phyloP scores from a whole-genome alignment of 345 rosid genomes.

The Iberis pinnata region DNA sequence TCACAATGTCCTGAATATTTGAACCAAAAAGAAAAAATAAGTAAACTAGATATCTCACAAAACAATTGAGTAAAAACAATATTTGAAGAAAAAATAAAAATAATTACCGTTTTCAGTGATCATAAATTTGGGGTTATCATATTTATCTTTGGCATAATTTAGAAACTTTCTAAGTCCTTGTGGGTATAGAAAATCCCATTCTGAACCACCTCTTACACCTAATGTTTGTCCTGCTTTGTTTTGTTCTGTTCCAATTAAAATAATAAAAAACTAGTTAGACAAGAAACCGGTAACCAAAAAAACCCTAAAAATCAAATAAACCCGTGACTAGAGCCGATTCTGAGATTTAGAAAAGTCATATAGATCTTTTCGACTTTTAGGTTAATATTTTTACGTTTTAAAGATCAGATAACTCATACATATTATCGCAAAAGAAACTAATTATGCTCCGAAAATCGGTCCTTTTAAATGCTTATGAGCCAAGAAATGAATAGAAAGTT shows the following conservation, averaged over 20 bases:
- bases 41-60: neutral
- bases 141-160: conserved; percentile 33
- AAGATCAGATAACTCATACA: too few species aligned
- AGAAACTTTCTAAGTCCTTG: conserved; percentile 39
- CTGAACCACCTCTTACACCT: conserved; percentile 33
- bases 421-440: too few species aligned
- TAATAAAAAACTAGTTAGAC: conserved; percentile 10
- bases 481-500: neutral
- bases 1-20: conserved; percentile 29
- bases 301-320: neutral
- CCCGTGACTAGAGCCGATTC: too few species aligned
- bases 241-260: conserved; percentile 16
- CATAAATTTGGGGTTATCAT: conserved; percentile 37
- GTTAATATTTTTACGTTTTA: too few species aligned
- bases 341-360: too few species aligned
- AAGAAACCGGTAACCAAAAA: conserved; percentile 1
- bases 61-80: neutral
- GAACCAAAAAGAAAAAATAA: neutral
- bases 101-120: conserved; percentile 49
- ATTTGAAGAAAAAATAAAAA: too few species aligned
- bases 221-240: conserved; percentile 31
- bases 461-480: neutral
- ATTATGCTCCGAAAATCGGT: too few species aligned
- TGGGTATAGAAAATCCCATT: conserved; percentile 42
- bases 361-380: too few species aligned